Evolutionary conservation across 257 asterid genomes (phyloP).

Genomic region (Nicotiana obtusifolia): DNA sequence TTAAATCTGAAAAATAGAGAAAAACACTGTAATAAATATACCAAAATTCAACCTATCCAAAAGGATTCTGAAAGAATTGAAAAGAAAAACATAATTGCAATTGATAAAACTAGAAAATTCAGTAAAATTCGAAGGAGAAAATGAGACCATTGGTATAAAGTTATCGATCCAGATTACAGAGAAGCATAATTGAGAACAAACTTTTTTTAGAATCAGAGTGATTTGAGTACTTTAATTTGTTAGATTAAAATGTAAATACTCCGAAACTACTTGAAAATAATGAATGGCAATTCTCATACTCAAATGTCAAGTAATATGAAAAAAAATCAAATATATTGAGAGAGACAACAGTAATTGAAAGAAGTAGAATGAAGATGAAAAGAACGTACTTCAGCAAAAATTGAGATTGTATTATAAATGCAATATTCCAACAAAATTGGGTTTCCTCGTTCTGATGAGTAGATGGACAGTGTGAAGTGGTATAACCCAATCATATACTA

Average conservation of each 20-base stretch:
- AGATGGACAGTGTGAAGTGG: background rate
- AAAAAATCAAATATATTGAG: background rate
- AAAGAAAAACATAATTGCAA: constrained; percentile 6
- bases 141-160: background rate
- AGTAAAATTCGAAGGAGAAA: background rate
- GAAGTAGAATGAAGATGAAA: background rate
- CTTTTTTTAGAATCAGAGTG: background rate
- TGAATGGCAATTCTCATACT: background rate
- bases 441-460: background rate
- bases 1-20: background rate
- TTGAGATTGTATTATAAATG: background rate
- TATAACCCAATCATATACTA: background rate
- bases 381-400: background rate
- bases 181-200: background rate
- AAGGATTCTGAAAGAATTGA: background rate
- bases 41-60: background rate
- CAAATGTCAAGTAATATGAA: background rate
- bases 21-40: background rate
- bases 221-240: background rate
- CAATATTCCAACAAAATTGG: background rate
- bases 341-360: background rate
- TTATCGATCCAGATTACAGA: background rate
- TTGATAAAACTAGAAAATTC: background rate
- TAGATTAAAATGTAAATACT: background rate
- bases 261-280: background rate